Percentiles rank a stretch among this genome's conserved stretches.
These are phyloP conservation scores for Rehmannia glutinosa DNA, from an alignment of 257 asterid species.

Conservation along the genomic window DNA sequence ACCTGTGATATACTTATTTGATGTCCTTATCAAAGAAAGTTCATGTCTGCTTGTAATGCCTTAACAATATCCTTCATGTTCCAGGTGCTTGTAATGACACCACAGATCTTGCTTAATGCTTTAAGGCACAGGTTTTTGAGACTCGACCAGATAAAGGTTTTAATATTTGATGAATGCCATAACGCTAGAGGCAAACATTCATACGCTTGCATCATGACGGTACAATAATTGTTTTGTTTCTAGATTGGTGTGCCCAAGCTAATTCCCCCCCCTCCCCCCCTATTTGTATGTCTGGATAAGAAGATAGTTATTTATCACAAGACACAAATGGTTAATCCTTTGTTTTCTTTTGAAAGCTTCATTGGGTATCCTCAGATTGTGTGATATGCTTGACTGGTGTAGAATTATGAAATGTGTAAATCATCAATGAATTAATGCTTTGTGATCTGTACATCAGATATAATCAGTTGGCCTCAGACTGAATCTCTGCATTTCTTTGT, in stretches of 20 bases:
- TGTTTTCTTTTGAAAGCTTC: neutral
- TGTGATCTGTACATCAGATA: neutral
- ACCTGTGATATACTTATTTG: neutral
- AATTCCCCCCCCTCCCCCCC: no score
- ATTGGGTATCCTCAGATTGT: neutral
- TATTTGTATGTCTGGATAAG: no score
- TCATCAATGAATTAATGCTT: neutral
- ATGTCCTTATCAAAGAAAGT: neutral
- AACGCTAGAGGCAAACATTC: constrained; percentile 66
- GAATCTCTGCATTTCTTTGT: neutral
- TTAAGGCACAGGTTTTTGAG: constrained; percentile 58
- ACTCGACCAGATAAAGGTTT: constrained; percentile 56
- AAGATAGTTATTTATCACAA: no score
- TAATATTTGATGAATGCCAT: constrained; percentile 87
- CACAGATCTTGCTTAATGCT: constrained; percentile 66
- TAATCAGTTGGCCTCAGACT: neutral
- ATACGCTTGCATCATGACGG: constrained; percentile 80
- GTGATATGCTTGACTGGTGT: neutral
- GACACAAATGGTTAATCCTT: no score
- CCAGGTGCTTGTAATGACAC: constrained; percentile 97
- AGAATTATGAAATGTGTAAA: neutral
- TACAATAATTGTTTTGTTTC: constrained; percentile 13
- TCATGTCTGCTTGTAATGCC: neutral
- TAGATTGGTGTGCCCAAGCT: neutral
- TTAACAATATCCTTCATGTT: constrained; percentile 19